These are phyloP conservation scores for Miscanthus lutarioriparius DNA, from an alignment of 176 grass and related monocot species.

Conservation along the genomic window DNA sequence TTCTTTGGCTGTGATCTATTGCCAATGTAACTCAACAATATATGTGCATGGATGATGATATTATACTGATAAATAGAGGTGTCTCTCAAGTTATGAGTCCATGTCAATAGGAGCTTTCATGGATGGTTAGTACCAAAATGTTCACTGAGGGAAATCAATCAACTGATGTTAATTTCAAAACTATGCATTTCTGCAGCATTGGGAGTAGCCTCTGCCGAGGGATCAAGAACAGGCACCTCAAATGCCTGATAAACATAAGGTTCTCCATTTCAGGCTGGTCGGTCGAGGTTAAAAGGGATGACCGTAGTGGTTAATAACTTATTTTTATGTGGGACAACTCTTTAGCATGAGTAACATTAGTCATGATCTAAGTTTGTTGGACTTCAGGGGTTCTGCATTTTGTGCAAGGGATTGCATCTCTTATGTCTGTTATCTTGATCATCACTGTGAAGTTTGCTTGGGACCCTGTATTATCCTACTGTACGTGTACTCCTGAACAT, in stretches of 20 bases:
- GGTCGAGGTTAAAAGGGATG: no score
- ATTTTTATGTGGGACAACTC: no score
- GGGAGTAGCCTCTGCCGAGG: not conserved
- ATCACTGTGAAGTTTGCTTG: no score
- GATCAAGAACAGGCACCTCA: not conserved
- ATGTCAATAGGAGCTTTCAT: no score
- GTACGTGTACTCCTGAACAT: not conserved
- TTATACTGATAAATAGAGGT: no score
- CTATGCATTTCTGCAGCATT: not conserved
- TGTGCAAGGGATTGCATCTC: no score
- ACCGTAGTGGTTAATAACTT: no score
- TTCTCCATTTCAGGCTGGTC: not conserved
- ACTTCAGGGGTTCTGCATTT: no score
- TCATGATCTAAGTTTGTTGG: no score
- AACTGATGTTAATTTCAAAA: not conserved
- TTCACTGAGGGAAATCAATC: not conserved
- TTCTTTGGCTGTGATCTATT: not conserved
- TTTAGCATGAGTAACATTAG: no score
- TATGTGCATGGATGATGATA: not conserved
- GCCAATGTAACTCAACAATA: not conserved
- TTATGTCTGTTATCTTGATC: no score
- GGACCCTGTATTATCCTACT: not conserved
- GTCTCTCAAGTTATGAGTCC: no score
- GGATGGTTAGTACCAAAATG: not conserved
- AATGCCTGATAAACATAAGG: not conserved